Percentiles rank a stretch among this genome's conserved stretches.
Evolutionary conservation across 2,329 filamentous ascomycete species (phyloP).

Genomic region (Paradendryphiella salina): DNA sequence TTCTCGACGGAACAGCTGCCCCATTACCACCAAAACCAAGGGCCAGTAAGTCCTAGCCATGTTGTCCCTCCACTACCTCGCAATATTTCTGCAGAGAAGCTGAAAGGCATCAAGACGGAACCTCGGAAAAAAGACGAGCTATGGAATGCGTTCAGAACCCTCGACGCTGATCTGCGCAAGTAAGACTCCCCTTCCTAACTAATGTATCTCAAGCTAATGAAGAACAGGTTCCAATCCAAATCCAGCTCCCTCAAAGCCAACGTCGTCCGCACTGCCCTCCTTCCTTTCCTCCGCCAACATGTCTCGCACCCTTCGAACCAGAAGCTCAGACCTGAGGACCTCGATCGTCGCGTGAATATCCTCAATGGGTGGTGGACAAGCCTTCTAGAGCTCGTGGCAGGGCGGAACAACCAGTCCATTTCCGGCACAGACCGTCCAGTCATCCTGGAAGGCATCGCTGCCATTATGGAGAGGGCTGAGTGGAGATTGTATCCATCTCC

Average conservation of each 20-base stretch:
- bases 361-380: constrained; percentile 90
- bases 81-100: constrained; percentile 47
- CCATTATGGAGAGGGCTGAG: constrained; percentile 85
- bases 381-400: constrained; percentile 79
- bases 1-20: constrained; percentile 55
- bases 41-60: constrained; percentile 40
- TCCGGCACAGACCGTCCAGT: constrained; percentile 81
- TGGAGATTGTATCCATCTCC: constrained; percentile 76
- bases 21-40: constrained; percentile 39
- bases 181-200: constrained; percentile 39
- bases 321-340: constrained; percentile 72
- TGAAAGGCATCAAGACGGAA: constrained; percentile 45
- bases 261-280: constrained; percentile 69
- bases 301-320: constrained; percentile 68
- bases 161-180: constrained; percentile 71
- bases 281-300: constrained; percentile 77
- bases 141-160: constrained; percentile 67
- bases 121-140: constrained; percentile 68
- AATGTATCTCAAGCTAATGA: constrained; percentile 8
- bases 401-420: constrained; percentile 73
- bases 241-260: constrained; percentile 73
- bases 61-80: constrained; percentile 50
- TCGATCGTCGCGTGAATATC: constrained; percentile 77
- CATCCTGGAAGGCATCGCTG: constrained; percentile 75
- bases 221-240: constrained; percentile 68